Percentiles rank a stretch among this genome's conserved stretches.
These are phyloP conservation scores for Suillus lakei DNA, from an alignment of 768 basidiomycete genomes.

Conservation along the genomic window DNA sequence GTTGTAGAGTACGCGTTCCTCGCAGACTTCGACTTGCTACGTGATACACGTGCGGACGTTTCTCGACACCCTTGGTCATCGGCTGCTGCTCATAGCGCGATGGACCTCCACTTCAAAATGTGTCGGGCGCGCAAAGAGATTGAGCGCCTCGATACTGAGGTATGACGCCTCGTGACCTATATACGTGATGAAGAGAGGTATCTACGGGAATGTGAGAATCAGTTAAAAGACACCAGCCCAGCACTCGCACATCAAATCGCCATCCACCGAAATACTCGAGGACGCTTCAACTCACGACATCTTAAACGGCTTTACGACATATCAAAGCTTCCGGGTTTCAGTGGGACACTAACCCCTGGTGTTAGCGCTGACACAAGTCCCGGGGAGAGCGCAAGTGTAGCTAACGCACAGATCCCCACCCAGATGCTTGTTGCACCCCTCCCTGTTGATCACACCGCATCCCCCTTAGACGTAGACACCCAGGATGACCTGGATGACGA, in stretches of 20 bases:
- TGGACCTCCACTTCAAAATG: slow-evolving; percentile 25
- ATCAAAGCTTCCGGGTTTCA: slow-evolving; percentile 14
- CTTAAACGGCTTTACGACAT: slow-evolving; percentile 15
- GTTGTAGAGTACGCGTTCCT: not conserved
- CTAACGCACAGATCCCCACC: not conserved
- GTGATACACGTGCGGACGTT: slow-evolving; percentile 21
- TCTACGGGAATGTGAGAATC: not conserved
- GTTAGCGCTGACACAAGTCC: not conserved
- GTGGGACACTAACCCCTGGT: slow-evolving; percentile 12
- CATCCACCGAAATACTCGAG: slow-evolving; percentile 5
- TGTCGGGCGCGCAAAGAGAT: slow-evolving; percentile 28
- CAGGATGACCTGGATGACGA: too few species aligned
- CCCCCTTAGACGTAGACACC: too few species aligned
- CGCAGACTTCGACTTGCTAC: slow-evolving; percentile 17
- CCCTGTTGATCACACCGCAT: not conserved
- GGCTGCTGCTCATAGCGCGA: slow-evolving; percentile 16
- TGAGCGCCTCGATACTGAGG: slow-evolving; percentile 24
- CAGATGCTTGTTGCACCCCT: not conserved
- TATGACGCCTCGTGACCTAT: slow-evolving; percentile 21
- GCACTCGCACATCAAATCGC: slow-evolving; percentile 18
- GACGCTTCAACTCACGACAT: slow-evolving; percentile 13
- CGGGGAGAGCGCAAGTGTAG: not conserved
- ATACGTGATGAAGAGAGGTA: slow-evolving; percentile 20
- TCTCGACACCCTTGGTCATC: slow-evolving; percentile 19
- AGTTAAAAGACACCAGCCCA: slow-evolving; percentile 2